Percentiles rank a stretch among this genome's conserved stretches.
These are phyloP conservation scores for Rhinocladiella similis DNA, from an alignment of 2,329 filamentous ascomycete species.

Conservation along the genomic window DNA sequence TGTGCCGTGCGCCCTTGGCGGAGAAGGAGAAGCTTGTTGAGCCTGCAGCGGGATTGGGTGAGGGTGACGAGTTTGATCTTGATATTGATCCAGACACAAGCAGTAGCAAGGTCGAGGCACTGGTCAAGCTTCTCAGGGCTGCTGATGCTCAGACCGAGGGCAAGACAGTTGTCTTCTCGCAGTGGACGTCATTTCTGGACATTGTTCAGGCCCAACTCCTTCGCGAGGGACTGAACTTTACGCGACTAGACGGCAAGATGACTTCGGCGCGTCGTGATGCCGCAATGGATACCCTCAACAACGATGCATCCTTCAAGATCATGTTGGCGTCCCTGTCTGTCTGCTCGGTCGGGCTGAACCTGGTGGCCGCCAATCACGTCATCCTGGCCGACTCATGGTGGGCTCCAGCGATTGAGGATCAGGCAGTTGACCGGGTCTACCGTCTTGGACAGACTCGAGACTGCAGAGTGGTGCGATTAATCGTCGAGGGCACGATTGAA, in stretches of 20 bases:
- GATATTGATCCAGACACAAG: constrained; percentile 63
- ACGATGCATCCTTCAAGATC: constrained; percentile 67
- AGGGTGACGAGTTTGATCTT: constrained; percentile 47
- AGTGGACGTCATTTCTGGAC: constrained; percentile 78
- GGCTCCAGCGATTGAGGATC: constrained; percentile 90
- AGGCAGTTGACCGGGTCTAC: constrained; percentile 86
- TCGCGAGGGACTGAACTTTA: constrained; percentile 61
- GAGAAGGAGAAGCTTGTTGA: constrained; percentile 62
- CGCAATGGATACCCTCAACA: constrained; percentile 67
- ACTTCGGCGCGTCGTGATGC: constrained; percentile 67
- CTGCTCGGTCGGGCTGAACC: constrained; percentile 81
- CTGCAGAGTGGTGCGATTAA: constrained; percentile 76
- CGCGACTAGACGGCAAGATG: constrained; percentile 82
- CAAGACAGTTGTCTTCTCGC: constrained; percentile 80
- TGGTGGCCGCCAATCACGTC: constrained; percentile 83
- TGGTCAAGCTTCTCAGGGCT: constrained; percentile 73
- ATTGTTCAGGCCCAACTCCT: constrained; percentile 69
- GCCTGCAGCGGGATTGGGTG: constrained; percentile 60
- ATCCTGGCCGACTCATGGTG: constrained; percentile 86
- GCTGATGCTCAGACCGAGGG: constrained; percentile 64
- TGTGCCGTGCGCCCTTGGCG: constrained; percentile 72
- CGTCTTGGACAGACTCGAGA: constrained; percentile 77
- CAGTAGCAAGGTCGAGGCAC: constrained; percentile 79
- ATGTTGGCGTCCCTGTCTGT: constrained; percentile 81
- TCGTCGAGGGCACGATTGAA: constrained; percentile 79